Conservation (phyloP, 2,329 filamentous ascomycete species). For the Epichloe baconii region DNA sequence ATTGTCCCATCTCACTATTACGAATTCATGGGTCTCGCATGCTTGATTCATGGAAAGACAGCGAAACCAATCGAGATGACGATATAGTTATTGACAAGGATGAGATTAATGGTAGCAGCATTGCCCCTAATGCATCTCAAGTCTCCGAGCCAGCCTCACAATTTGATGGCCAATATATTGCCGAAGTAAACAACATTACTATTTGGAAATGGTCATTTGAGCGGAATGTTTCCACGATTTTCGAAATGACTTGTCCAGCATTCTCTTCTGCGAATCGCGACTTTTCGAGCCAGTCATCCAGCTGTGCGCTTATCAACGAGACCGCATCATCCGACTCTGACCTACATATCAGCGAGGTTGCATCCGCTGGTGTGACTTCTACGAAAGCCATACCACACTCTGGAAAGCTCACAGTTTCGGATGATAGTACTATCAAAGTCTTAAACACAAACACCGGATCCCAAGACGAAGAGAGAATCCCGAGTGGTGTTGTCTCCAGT, state of each 20-base stretch:
- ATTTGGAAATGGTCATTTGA: not conserved
- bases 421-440: not conserved
- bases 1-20: slow-evolving; percentile 82
- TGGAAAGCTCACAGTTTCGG: not conserved
- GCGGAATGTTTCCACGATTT: not conserved
- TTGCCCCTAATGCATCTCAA: not conserved
- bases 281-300: not conserved
- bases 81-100: slow-evolving; percentile 31
- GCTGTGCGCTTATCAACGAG: not conserved
- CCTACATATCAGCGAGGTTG: not conserved
- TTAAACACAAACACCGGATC: not conserved
- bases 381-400: not conserved
- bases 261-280: not conserved
- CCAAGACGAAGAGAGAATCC: not conserved
- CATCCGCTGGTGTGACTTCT: not conserved
- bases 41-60: slow-evolving; percentile 83
- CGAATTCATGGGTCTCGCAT: slow-evolving; percentile 93
- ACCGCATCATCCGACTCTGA: not conserved
- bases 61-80: slow-evolving; percentile 55
- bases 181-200: not conserved
- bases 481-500: not conserved
- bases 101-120: slow-evolving; percentile 4
- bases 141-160: not conserved
- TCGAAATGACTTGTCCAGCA: slow-evolving; percentile 1
- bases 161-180: not conserved